These are phyloP conservation scores for Calocera cornea DNA, from an alignment of 768 basidiomycete genomes.

Conservation along the genomic window DNA sequence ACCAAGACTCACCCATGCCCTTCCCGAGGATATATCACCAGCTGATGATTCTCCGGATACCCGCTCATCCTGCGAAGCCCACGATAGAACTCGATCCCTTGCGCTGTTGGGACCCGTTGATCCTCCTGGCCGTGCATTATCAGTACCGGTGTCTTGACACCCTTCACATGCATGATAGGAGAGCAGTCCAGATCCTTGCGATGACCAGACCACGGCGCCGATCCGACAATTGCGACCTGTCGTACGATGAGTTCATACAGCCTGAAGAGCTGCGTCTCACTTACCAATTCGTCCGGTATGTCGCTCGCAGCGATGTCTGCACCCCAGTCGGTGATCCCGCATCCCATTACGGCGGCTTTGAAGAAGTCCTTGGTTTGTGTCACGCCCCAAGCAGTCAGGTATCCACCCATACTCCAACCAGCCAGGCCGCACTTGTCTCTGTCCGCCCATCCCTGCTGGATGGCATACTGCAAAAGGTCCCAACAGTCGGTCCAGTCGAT, in stretches of 20 bases:
- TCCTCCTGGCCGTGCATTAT: constrained; percentile 13
- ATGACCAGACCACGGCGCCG: constrained; percentile 7
- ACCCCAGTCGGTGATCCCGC: constrained; percentile 13
- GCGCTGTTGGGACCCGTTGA: constrained; percentile 10
- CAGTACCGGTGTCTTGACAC: constrained; percentile 11
- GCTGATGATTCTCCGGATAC: constrained; percentile 7
- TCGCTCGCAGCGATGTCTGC: constrained; percentile 7
- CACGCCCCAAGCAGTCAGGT: constrained; percentile 13
- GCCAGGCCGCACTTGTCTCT: constrained; percentile 8
- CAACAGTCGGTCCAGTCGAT: constrained; percentile 14
- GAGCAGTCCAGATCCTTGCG: not conserved
- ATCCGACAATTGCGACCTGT: constrained; percentile 6
- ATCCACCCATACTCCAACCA: constrained; percentile 14
- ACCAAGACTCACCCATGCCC: not conserved
- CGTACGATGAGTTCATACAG: not conserved
- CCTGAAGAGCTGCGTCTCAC: not conserved
- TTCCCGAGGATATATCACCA: constrained; percentile 13
- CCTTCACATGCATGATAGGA: constrained; percentile 11
- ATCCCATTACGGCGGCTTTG: constrained; percentile 10
- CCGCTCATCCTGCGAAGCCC: constrained; percentile 9
- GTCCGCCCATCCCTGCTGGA: constrained; percentile 11
- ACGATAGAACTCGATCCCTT: constrained; percentile 10
- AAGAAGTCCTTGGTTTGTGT: constrained; percentile 12
- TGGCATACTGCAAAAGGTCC: constrained; percentile 10
- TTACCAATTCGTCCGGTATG: constrained; percentile 8